A percentile compares a stretch with the other conserved stretches of the same genome.
These are phyloP conservation scores for Polyporus tsugae DNA, from an alignment of 1,284 basidiomycete species.

Conservation along the genomic window DNA sequence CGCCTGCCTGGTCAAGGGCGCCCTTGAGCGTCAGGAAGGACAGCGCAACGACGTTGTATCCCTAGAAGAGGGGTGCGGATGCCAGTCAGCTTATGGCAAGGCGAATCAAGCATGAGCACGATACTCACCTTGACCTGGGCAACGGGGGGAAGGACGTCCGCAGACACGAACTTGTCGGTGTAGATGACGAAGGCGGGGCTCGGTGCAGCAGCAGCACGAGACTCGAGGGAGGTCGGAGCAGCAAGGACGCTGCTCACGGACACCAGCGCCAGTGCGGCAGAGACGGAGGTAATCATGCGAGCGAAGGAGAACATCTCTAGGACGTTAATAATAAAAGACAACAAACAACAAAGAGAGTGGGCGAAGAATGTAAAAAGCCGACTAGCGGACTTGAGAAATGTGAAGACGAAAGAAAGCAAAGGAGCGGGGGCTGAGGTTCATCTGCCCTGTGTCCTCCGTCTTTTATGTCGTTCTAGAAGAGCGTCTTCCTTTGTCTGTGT, in stretches of 20 bases:
- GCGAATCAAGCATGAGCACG: not conserved
- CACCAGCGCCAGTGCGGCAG: constrained; percentile 29
- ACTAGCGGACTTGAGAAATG: constrained; percentile 29
- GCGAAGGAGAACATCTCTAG: constrained; percentile 31
- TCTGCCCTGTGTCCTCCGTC: not conserved
- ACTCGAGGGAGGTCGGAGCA: constrained; percentile 17
- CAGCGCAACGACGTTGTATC: constrained; percentile 30
- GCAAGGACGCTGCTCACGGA: constrained; percentile 29
- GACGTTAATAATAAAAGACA: constrained; percentile 21
- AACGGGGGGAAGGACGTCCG: constrained; percentile 25
- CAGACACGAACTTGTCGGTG: constrained; percentile 28
- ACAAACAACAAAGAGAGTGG: constrained; percentile 14
- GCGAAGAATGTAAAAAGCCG: constrained; percentile 23
- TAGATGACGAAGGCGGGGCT: constrained; percentile 33
- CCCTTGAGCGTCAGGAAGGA: constrained; percentile 28
- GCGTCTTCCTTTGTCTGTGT: not conserved
- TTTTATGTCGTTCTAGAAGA: constrained; percentile 8
- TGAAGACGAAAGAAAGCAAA: constrained; percentile 20
- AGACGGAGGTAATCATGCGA: constrained; percentile 31
- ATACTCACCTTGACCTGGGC: constrained; percentile 19
- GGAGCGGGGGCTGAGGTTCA: not conserved
- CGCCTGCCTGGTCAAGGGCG: constrained; percentile 24
- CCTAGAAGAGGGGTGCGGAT: constrained; percentile 8
- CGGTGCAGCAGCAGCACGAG: constrained; percentile 17
- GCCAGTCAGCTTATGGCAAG: not conserved